Base-by-base conservation (phyloP, 495 filamentous ascomycete genomes). In the Stereocaulon alpinum region DNA sequence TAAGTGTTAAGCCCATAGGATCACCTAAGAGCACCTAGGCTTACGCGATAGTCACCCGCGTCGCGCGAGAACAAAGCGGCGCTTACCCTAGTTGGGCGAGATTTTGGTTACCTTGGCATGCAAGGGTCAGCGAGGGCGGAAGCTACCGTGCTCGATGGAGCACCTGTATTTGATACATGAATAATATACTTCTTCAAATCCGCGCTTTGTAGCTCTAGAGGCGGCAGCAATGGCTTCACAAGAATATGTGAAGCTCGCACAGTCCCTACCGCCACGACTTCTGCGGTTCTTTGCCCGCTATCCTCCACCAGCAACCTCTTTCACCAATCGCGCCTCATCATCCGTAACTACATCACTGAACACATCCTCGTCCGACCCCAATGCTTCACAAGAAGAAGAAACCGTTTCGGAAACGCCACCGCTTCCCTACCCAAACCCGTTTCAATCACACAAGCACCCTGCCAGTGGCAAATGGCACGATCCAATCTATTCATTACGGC, bases 241-340 rank as follows among this genome's bases (percentile, higher is more conserved):
- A 68, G 57, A 75, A 51, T 80, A 78, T 66, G 71, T 87, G 60
- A 70, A 77, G 58, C 77, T 91, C 57, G 87, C 85, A 30, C 76
- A 80, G 67, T 70, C 78, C 40, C 79, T 91, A 18, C 93, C 90
- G 17, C 72, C 77, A 20, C 84, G 85, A 18, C 80, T 98, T n/a
- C 81, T 81, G 59, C 83, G 84, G 61, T 96, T 98, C 80, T 89
- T 98, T 72, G 84, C 86, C 40, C 84, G 86, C 61, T 96, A 90
- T 67, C 93, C 92, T 27, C 91, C 92, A 30, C 73, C 56, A 42
- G 55, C 57, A 68, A 67, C 30, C 63, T 58, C 62, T 62, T 73
- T 50, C 70, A 76, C 54, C 64, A 71, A 69, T 71, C 70, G 58
- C 73, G 64, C 66, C 77, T 65, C 49, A 51, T 71, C 72, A 12